Evolutionary conservation across 1,284 basidiomycete species (phyloP), one percentile per base, ranked within the genome.

Genomic region (Prillingera fragicola): DNA sequence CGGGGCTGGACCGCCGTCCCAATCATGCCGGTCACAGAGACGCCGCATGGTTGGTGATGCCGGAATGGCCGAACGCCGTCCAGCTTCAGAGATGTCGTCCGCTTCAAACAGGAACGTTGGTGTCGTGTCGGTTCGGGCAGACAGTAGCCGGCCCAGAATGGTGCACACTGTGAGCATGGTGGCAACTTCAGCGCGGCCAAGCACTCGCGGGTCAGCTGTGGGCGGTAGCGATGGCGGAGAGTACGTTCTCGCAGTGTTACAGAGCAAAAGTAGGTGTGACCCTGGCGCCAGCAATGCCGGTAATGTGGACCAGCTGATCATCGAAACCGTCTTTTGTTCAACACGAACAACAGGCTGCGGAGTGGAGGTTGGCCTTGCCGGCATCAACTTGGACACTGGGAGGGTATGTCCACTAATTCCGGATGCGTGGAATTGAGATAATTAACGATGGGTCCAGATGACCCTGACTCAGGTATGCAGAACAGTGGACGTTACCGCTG

Each of bases 281-380:
- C 2, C 40, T 32, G 21, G 15, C 13, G 3, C 12, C 31, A n/a
- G 19, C n/a, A n/a, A n/a, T n/a, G n/a, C n/a, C n/a, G n/a, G n/a
- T n/a, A n/a, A n/a, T n/a, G n/a, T n/a, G n/a, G n/a, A n/a, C n/a
- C n/a, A n/a, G n/a, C n/a, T n/a, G n/a, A n/a, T n/a, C n/a, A n/a
- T n/a, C n/a, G n/a, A n/a, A n/a, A n/a, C n/a, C n/a, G n/a, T 6
- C 15, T 22, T 41, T 1, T 9, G 28, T 13, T 21, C 26, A 31
- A n/a, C 29, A 31, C 29, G n/a, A 23, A 18, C 28, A 50, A 45
- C n/a, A n/a, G n/a, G n/a, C n/a, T n/a, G 83, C 18, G 82, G 83
- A 0, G 75, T 83, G 29, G 88, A 92, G 67, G 80, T 91, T 3
- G 89, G 89, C 4, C 80, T 92, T 27, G 87, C 87, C 1, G 84